phyloP scores from a whole-genome alignment of 2,329 filamentous ascomycete genomes.

The Dactylella cylindrospora region DNA sequence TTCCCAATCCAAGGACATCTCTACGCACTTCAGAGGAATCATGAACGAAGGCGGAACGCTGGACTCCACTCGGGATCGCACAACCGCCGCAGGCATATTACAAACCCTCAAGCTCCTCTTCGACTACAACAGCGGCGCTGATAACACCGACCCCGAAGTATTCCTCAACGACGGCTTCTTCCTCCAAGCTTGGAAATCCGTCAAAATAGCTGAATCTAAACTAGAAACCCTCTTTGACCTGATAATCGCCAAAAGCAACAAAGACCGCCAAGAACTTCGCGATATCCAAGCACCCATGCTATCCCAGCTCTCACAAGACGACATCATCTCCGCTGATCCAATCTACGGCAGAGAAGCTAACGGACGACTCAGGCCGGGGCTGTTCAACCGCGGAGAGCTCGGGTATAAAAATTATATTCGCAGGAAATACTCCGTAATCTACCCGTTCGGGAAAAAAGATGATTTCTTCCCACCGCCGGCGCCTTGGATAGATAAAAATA shows the following conservation, averaged over 20 bases:
- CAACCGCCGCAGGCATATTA: too few relatives aligned
- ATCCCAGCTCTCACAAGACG: not conserved
- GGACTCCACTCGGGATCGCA: too few relatives aligned
- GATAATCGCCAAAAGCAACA: not conserved
- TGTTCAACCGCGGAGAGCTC: not conserved
- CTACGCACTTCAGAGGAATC: too few relatives aligned
- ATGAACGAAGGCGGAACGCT: too few relatives aligned
- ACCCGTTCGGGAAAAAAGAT: too few relatives aligned
- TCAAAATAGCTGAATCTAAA: too few relatives aligned
- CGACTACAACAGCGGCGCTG: slow-evolving; percentile 1
- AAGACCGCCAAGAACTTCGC: not conserved
- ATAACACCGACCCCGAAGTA: not conserved
- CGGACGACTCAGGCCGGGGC: too few relatives aligned
- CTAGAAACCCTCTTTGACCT: not conserved
- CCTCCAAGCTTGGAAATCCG: slow-evolving; percentile 7
- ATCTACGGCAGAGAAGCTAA: too few relatives aligned
- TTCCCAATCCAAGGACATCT: too few relatives aligned
- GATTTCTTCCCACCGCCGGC: not conserved
- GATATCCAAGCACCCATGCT: not conserved
- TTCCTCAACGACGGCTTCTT: slow-evolving; percentile 12
- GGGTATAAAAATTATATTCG: slow-evolving; percentile 8
- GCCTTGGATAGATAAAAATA: not conserved
- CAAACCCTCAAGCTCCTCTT: too few relatives aligned
- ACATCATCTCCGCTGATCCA: not conserved
- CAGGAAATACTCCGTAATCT: slow-evolving; percentile 2